Percentiles rank a stretch among this genome's conserved stretches.
Evolutionary conservation across 2,329 filamentous ascomycete species (phyloP).

Genomic region (Fusarium sp.): DNA sequence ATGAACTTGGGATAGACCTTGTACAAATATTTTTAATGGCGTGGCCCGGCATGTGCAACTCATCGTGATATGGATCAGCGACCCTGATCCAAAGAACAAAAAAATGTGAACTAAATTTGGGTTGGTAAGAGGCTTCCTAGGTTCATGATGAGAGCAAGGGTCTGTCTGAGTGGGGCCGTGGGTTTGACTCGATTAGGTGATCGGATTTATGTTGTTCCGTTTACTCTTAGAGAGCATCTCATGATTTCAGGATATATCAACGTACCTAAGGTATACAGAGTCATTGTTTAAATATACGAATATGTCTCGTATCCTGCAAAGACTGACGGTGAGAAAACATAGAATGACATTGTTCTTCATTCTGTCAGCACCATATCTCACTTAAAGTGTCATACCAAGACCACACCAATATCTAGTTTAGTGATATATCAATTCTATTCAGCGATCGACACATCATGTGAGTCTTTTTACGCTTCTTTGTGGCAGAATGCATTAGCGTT

Average conservation of each 20-base stretch:
- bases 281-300: too few species aligned
- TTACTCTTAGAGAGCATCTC: not conserved
- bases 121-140: slow-evolving; percentile 24
- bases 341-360: not conserved
- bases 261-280: too few species aligned
- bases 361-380: not conserved
- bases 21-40: slow-evolving; percentile 61
- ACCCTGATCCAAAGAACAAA: slow-evolving; percentile 6
- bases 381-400: not conserved
- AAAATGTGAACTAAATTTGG: slow-evolving; percentile 41
- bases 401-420: not conserved
- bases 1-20: slow-evolving; percentile 57
- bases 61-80: slow-evolving; percentile 50
- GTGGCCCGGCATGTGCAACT: slow-evolving; percentile 60
- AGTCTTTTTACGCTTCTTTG: not conserved
- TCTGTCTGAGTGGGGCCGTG: slow-evolving; percentile 35
- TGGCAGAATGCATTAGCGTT: not conserved
- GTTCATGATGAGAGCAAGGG: slow-evolving; percentile 36
- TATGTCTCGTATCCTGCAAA: too few species aligned
- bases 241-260: not conserved
- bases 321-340: not conserved
- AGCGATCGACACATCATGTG: not conserved
- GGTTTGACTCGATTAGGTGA: not conserved
- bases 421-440: not conserved
- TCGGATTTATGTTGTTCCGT: slow-evolving; percentile 26